Conservation (phyloP, 2,329 filamentous ascomycete genomes). For the Bipolaris bicolor region DNA sequence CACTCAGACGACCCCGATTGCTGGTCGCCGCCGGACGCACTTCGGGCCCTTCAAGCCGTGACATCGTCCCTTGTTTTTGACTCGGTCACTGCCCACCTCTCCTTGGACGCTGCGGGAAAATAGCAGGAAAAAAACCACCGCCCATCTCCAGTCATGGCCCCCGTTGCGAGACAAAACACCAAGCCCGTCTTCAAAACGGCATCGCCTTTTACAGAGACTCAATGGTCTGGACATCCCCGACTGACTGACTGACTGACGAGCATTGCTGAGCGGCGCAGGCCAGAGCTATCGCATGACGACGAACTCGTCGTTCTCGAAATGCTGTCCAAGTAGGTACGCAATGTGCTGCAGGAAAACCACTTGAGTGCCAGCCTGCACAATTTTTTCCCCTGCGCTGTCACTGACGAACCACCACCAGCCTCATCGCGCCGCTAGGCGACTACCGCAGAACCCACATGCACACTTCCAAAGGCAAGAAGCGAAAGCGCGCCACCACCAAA, state of each 20-base stretch:
- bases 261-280: conserved; percentile 57
- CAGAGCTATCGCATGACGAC: conserved; percentile 61
- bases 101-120: background rate
- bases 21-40: conserved; percentile 6
- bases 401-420: conserved; percentile 50
- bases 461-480: conserved; percentile 67
- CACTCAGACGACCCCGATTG: background rate
- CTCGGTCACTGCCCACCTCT: background rate
- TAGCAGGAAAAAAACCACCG: background rate
- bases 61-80: background rate
- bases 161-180: conserved; percentile 30
- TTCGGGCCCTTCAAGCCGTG: conserved; percentile 7
- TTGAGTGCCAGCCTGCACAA: background rate
- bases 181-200: conserved; percentile 69
- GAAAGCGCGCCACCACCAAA: conserved; percentile 29
- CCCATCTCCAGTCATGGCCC: conserved; percentile 26
- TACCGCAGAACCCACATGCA: conserved; percentile 62
- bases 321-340: conserved; percentile 64
- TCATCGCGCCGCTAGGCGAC: conserved; percentile 68
- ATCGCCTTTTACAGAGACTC: conserved; percentile 65
- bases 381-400: background rate
- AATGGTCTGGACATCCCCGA: conserved; percentile 59
- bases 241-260: background rate
- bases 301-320: conserved; percentile 71
- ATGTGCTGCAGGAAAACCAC: background rate